phyloP scores from a whole-genome alignment of 345 rosid genomes.

The Sisymbrium irio region DNA sequence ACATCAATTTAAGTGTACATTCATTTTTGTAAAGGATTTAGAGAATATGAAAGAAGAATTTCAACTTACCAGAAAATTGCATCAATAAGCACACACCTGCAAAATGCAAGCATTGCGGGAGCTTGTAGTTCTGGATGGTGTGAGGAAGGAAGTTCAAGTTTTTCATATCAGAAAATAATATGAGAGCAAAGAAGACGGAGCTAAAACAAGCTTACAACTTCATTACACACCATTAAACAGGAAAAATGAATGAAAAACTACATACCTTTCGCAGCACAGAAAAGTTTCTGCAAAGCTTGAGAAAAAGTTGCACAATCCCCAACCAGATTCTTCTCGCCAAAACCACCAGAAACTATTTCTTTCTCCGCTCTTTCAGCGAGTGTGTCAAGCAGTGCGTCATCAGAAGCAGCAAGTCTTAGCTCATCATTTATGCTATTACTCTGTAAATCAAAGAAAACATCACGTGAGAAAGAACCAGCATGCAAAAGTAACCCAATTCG shows the following conservation, averaged over 20 bases:
- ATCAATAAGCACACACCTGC: conserved; percentile 92
- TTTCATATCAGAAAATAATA: not conserved
- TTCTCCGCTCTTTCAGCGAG: conserved; percentile 86
- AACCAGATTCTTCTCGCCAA: conserved; percentile 59
- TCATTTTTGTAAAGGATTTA: not conserved
- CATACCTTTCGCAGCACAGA: conserved; percentile 78
- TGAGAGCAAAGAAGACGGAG: conserved; percentile 14
- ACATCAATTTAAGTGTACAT: conserved; percentile 2
- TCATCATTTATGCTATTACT: conserved; percentile 80
- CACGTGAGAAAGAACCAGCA: not conserved
- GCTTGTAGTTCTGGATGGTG: conserved; percentile 90
- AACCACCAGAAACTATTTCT: conserved; percentile 78
- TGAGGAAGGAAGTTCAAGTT: conserved; percentile 10
- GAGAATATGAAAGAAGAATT: conserved; percentile 16
- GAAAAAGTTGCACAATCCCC: conserved; percentile 80
- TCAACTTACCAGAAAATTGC: conserved; percentile 69
- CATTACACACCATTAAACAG: conserved; percentile 1
- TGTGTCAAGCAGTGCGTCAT: conserved; percentile 80
- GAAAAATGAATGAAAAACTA: conserved; percentile 1
- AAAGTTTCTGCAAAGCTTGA: conserved; percentile 88
- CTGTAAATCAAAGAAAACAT: conserved; percentile 43
- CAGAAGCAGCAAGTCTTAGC: conserved; percentile 91
- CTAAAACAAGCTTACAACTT: not conserved
- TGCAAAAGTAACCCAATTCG: not conserved
- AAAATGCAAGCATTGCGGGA: conserved; percentile 92